phyloP scores from a whole-genome alignment of 2,329 filamentous ascomycete genomes.

The Trichophaea hybrida region DNA sequence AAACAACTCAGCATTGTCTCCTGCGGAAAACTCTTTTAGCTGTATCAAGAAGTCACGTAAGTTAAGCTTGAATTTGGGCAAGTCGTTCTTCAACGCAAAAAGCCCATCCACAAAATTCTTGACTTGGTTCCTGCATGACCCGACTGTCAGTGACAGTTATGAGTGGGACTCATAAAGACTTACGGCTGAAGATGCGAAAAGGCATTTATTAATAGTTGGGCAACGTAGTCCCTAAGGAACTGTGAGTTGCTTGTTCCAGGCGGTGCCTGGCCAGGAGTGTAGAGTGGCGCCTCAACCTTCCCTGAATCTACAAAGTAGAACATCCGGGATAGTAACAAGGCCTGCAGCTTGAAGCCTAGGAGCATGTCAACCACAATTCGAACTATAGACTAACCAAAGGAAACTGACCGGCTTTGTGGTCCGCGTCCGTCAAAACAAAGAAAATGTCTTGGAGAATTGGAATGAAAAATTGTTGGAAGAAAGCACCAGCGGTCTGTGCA shows the following conservation, averaged over 20 bases:
- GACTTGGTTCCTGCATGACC: slow-evolving; percentile 56
- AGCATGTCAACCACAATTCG: slow-evolving; percentile 8
- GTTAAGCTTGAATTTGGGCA: slow-evolving; percentile 89
- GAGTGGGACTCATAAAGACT: slow-evolving; percentile 32
- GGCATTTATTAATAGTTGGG: slow-evolving; percentile 67
- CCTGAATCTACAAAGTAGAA: slow-evolving; percentile 86
- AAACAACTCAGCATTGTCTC: slow-evolving; percentile 87
- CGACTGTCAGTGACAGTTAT: neutral
- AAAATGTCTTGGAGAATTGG: slow-evolving; percentile 94
- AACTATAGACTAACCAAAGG: neutral
- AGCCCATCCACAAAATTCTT: slow-evolving; percentile 77
- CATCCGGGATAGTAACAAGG: slow-evolving; percentile 82
- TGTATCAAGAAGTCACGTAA: slow-evolving; percentile 95
- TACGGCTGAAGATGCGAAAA: slow-evolving; percentile 88
- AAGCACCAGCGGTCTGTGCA: slow-evolving; percentile 69
- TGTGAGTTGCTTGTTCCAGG: slow-evolving; percentile 77
- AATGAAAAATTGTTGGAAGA: slow-evolving; percentile 97
- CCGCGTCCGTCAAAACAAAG: slow-evolving; percentile 91
- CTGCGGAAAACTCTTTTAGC: slow-evolving; percentile 78
- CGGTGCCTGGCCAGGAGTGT: slow-evolving; percentile 67
- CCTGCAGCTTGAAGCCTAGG: slow-evolving; percentile 83
- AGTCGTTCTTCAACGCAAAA: slow-evolving; percentile 74
- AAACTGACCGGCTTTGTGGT: slow-evolving; percentile 70
- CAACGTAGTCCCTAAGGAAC: slow-evolving; percentile 78
- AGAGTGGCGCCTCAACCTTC: slow-evolving; percentile 88